Conservation (phyloP, 73 alveolate species). For the Paramecium caudatum region DNA sequence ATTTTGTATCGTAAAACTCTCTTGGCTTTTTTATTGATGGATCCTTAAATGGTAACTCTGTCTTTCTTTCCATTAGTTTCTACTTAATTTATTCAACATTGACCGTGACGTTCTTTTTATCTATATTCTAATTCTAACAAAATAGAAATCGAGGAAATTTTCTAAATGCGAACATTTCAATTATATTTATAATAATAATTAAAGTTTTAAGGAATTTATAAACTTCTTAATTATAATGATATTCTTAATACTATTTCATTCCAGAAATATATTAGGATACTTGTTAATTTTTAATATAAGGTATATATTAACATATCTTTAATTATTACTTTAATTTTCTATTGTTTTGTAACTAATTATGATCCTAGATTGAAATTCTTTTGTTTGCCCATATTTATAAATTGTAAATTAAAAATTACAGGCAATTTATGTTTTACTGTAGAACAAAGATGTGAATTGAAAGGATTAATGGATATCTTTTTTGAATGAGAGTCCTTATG, state of each 20-base stretch:
- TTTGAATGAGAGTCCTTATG: no score
- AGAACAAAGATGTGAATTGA: no score
- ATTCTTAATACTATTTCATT: no score
- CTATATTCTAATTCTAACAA: constrained; percentile 28
- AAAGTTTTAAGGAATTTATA: no score
- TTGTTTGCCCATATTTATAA: no score
- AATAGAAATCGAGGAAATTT: constrained; percentile 16
- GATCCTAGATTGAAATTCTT: no score
- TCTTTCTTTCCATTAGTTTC: constrained; percentile 54
- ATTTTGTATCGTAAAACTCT: constrained; percentile 72
- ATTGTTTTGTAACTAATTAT: background rate
- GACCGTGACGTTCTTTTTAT: constrained; percentile 23
- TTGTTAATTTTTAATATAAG: background rate
- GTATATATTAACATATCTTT: background rate
- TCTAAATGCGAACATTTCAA: background rate
- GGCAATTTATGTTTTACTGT: no score
- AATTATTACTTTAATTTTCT: background rate
- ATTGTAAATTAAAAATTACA: no score
- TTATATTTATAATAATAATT: background rate
- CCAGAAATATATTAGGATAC: background rate
- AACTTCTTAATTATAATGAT: no score
- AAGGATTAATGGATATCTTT: no score
- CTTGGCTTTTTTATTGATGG: constrained; percentile 28
- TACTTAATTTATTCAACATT: constrained; percentile 19
- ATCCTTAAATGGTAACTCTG: constrained; percentile 64